Evolutionary conservation across 306 rosid species (phyloP), one percentile per base, ranked within the genome.

Genomic region (Delonix regia): DNA sequence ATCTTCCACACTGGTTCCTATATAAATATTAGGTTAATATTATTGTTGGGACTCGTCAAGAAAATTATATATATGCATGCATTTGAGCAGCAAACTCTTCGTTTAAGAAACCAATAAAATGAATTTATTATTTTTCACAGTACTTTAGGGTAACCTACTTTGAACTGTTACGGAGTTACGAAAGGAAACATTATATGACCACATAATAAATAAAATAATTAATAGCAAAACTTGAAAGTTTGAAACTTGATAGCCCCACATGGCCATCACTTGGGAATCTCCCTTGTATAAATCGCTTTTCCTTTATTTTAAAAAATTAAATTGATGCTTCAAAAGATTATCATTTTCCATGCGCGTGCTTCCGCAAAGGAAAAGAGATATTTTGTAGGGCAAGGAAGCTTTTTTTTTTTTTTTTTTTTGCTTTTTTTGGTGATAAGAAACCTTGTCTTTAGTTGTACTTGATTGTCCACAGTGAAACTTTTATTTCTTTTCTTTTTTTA

Each of bases 251-350:
- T 73, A 69, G 72, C 73, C 72, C 80, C 92, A 83, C 91, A 83
- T 86, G 95, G 77, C 82, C 73, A 47, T 71, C 73, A 69, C 86
- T 83, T 52, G 85, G 88, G 89, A 86, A 85, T 85, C 89, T 81
- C 69, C 66, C 82, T 84, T 71, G 69, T 41, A 78, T 71, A 66
- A 80, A 76, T 2, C 33, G 65, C 73, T 86, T 82, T 81, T 34
- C 36, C 44, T 61, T 53, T 45, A 24, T 77, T 53, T 84, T 78
- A 63, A 41, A 70, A 80, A 52, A n/a, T n/a, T 28, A 21, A 41
- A 38, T 64, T 45, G 44, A 57, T 48, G 73, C 62, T 76, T 76
- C 30, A 52, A 79, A 60, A 78, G 51, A 81, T 73, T 61, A 81
- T 73, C 72, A 66, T 77, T 79, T 83, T 83, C 47, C 62, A 81